A percentile compares a stretch with the other conserved stretches of the same genome.
Evolutionary conservation across 106 monocot species (phyloP).

Genomic region (Dioscorea alata): DNA sequence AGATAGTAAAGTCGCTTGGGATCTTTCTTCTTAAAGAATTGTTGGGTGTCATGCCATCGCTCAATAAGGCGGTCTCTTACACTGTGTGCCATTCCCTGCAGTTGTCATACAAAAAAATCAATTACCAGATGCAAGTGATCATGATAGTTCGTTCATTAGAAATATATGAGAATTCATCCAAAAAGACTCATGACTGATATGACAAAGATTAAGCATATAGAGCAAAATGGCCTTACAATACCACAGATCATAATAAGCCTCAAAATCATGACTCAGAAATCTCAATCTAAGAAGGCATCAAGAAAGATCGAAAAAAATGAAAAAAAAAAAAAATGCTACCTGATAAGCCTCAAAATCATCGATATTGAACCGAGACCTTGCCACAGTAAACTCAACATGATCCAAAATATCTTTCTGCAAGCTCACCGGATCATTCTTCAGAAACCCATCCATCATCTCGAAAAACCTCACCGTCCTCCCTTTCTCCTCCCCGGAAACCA

Average conservation of each 20-base stretch:
- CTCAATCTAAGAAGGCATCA: too few relatives aligned
- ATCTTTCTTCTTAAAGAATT: slow-evolving; percentile 32
- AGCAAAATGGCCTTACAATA: too few relatives aligned
- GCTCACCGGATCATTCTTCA: slow-evolving; percentile 32
- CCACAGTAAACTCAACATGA: slow-evolving; percentile 39
- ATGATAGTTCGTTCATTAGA: too few relatives aligned
- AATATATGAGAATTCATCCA: too few relatives aligned
- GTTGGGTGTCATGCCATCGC: slow-evolving; percentile 40
- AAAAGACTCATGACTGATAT: too few relatives aligned
- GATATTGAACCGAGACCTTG: slow-evolving; percentile 27
- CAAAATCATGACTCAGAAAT: too few relatives aligned
- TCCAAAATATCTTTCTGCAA: slow-evolving; percentile 36
- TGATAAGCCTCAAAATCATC: slow-evolving; percentile 43
- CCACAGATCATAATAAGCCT: too few relatives aligned
- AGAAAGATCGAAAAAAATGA: too few relatives aligned
- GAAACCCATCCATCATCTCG: slow-evolving; percentile 26
- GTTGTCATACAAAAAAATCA: slow-evolving; percentile 1
- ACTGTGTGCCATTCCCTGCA: slow-evolving; percentile 32
- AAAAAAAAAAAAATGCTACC: slow-evolving; percentile 2
- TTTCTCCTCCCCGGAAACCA: slow-evolving; percentile 10
- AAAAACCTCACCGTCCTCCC: slow-evolving; percentile 31
- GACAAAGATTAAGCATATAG: too few relatives aligned
- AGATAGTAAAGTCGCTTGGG: slow-evolving; percentile 36
- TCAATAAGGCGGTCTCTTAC: slow-evolving; percentile 38
- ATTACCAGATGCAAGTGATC: background rate